Base-by-base conservation (phyloP, 2,329 filamentous ascomycete genomes). In the Ophiocordyceps camponoti-saundersi region DNA sequence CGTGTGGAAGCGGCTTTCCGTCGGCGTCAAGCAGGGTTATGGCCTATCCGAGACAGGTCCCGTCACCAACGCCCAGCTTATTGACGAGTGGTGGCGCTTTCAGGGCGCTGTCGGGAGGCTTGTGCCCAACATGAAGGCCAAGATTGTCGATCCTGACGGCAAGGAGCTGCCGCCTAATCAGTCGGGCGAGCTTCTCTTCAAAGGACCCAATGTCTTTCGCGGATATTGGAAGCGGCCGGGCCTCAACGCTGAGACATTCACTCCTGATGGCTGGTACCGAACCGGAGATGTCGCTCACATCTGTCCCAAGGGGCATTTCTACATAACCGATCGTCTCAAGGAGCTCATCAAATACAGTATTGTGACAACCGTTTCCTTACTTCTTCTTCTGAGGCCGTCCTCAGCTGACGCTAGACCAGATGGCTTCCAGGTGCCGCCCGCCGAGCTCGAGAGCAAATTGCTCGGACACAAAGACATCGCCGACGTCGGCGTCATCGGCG, bases 21-120 rank as follows among this genome's bases (percentile, higher is more conserved):
- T 93, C 20, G 81, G 82, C 2, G 79, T 95, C 50, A 95, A 95
- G 69, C 90, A 96, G 65, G 89, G 85, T 18, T 96, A 95, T 58
- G 90, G 90, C 0, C 72, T 96, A 6, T 87, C 80, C 6, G 90
- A 96, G 67, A 93, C 87, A 15, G 81, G 81, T 23, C 88, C 89
- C 0, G 82, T 79, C 0, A 85, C 85, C 0, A 81, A 87, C 54
- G 77, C 77, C 11, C 85, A 88, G 62, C 67, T 72, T 8, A 81
- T 85, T 69, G 75, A 78, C 34, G 80, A 86, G 53, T 95, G 88
- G 86, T 68, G 78, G 51, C 78, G 72, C 45, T 78, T 75, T 44
- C 80, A 89, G 54, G 89, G 88, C 20, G 82, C 82, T 0, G 85
- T 90, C 0, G 89, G 90, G 13, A 77, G 73, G 42, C 67, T 95